Conservation (phyloP, 495 filamentous ascomycete genomes). For the Chaetomidium leptoderma region DNA sequence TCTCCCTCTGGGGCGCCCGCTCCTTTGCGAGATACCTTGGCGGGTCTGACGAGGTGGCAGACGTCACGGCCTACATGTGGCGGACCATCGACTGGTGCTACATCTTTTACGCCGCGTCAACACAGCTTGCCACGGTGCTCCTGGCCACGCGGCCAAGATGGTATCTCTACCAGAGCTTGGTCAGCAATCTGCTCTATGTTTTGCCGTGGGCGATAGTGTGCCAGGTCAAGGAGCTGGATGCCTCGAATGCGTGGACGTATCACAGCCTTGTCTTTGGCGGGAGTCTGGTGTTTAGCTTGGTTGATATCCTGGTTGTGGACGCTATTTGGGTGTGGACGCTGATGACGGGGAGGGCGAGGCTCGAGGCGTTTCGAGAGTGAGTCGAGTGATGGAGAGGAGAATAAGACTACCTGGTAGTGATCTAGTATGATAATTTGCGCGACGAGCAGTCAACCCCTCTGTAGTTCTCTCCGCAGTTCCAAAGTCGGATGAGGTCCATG, state of each 20-base stretch:
- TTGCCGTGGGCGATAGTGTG: slow-evolving; percentile 67
- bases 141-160: slow-evolving; percentile 62
- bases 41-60: slow-evolving; percentile 50
- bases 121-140: slow-evolving; percentile 61
- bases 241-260: slow-evolving; percentile 61
- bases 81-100: slow-evolving; percentile 69
- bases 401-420: neutral
- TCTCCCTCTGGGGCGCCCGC: slow-evolving; percentile 54
- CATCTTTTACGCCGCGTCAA: slow-evolving; percentile 64
- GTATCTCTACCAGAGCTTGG: slow-evolving; percentile 64
- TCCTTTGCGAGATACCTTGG: slow-evolving; percentile 60
- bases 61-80: slow-evolving; percentile 67
- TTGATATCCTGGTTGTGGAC: slow-evolving; percentile 50
- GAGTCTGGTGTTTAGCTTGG: slow-evolving; percentile 61
- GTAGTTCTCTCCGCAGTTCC: too few species aligned
- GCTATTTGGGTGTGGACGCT: slow-evolving; percentile 55
- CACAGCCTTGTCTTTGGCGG: slow-evolving; percentile 67
- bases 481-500: too few species aligned
- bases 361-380: slow-evolving; percentile 14
- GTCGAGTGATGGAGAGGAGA: neutral
- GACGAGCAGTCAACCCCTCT: too few species aligned
- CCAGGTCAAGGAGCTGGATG: slow-evolving; percentile 44
- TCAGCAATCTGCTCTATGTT: slow-evolving; percentile 62
- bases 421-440: too few species aligned
- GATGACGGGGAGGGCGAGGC: slow-evolving; percentile 42